Conservation (phyloP, 108 stramenopile genomes). For the Skeletonema grethae region DNA sequence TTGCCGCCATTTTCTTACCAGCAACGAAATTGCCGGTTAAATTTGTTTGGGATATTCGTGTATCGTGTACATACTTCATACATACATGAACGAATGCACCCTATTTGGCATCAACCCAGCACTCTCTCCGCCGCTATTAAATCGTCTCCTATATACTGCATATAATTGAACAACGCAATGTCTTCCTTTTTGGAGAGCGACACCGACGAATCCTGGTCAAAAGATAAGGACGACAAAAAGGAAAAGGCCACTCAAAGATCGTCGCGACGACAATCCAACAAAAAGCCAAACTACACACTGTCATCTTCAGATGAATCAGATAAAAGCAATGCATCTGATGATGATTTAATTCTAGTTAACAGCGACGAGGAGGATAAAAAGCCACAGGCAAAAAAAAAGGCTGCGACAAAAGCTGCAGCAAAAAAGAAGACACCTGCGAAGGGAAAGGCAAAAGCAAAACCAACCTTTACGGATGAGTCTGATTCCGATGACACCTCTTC, state of each 20-base stretch:
- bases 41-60: too few relatives aligned
- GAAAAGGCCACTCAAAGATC: background rate
- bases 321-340: background rate
- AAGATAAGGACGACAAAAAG: background rate
- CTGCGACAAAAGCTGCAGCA: background rate
- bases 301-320: constrained; percentile 6
- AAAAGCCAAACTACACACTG: background rate
- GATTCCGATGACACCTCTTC: background rate
- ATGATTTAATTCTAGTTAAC: background rate
- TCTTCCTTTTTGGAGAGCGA: background rate
- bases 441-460: background rate
- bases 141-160: background rate
- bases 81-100: too few relatives aligned
- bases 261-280: constrained; percentile 6
- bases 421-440: background rate
- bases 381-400: background rate
- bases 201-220: background rate
- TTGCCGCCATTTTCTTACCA: too few relatives aligned
- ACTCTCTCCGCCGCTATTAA: background rate
- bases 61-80: too few relatives aligned
- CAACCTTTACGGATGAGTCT: background rate
- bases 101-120: too few relatives aligned
- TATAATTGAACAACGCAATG: background rate
- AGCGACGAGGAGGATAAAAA: background rate
- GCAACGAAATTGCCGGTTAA: too few relatives aligned